Base-by-base conservation (phyloP, 352 stramenopile genomes). In the Pythium plurisporium region DNA sequence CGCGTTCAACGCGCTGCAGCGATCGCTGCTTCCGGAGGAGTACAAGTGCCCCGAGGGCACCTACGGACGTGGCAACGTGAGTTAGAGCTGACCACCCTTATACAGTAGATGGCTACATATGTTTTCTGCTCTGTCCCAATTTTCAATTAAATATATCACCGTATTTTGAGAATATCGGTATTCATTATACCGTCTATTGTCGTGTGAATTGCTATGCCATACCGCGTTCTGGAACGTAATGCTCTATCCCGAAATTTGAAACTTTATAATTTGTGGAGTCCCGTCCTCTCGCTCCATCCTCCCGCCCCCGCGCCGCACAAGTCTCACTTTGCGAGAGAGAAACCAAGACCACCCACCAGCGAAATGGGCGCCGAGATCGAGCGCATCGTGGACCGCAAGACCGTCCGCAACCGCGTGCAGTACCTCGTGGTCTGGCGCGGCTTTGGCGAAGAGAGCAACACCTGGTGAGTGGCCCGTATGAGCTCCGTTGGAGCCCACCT, bases 21-120 rank as follows among this genome's bases (percentile, higher is more conserved):
- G 82, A 9, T 91, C 82, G 37, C 57, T 92, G 26, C 67, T 94
- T n/a, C 85, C 85, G 0, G 82, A 92, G 50, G 82, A 92, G 55
- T 94, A 94, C 59, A 76, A 82, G 29, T 94, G 83, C 73, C 83
- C 83, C 26, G 84, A 94, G 58, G 84, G 84, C 54, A 94, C 84
- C 2, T 94, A 89, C 48, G 84, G 82, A 26, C 78, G 76, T 19
- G 83, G 80, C 34, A 88, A 90, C 54, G 75, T 88, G 40, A 91
- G 81, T 48, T 91, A 69, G 45, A 11, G 3, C 0, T 14, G 22
- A 17, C 17, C 30, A 25, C 33, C 22, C 20, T 26, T 25, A n/a
- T 14, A 49, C 22, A 36, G 31, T 53, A 53, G 30, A 53, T 53
- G 47, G 47, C 47, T 44, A 55, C 47, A 55, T 36, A 4, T 29